Evolutionary conservation across 2,329 filamentous ascomycete species (phyloP), one percentile per base, ranked within the genome.

Genomic region (Sclerotinia trifoliorum): DNA sequence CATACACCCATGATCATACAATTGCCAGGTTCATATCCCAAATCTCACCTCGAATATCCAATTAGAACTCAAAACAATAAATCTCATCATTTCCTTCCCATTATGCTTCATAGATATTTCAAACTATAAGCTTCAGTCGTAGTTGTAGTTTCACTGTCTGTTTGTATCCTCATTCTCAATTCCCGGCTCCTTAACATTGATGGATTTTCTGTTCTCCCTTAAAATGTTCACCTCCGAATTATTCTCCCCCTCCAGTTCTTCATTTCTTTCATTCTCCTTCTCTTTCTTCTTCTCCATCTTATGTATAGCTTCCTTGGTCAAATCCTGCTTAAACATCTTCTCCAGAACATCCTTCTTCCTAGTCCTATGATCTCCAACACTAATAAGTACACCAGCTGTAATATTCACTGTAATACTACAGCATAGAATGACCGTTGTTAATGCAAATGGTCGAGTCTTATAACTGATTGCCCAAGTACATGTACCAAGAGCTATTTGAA

Each of bases 331-430:
- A 74, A 91, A 87, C 79, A 95, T 86, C 56, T 89, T 84, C 75
- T 94, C 89, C 29, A 93, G 82, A 0, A 96, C 91, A 54, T 96
- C 92, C 84, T 93, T 94, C 83, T 96, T 96, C 63, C 92, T 83
- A 2, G 92, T 93, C 71, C 85, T 86, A 26, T 88, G 85, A 75
- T 94, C 92, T 1, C 92, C 92, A 21, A 93, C 83, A 72, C 83
- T 88, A 76, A 96, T 96, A 35, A 94, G 77, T 1, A 96, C 79
- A 4, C 92, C 92, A 0, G 90, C 92, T 0, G 85, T 85, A 71
- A 93, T 89, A 77, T 96, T 96, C 76, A 88, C 90, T 0, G 88
- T 85, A 73, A 96, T 92, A 32, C 89, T 92, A 75, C 87, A 90
- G 75, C 88, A 90, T 2, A 96, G 90, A 67, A 96, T 94, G 7